Evolutionary conservation across 2,329 filamentous ascomycete genomes (phyloP), one percentile per base, ranked within the genome.

Genomic region (Ophiobolus disseminans): DNA sequence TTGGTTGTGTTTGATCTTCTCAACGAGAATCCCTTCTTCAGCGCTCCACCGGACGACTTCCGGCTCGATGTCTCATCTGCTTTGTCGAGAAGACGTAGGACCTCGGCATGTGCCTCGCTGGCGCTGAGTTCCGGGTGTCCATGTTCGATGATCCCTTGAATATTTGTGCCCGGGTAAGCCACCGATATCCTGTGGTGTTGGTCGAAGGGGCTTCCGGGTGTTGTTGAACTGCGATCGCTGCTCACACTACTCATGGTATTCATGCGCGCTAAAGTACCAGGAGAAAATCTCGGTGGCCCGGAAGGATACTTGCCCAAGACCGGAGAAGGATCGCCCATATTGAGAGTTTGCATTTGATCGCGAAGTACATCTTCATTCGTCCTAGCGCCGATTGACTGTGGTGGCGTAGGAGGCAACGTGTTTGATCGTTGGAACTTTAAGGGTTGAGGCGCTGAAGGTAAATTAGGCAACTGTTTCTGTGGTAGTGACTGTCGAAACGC

Each of bases 21-120:
- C 3, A 57, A 19, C 1, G 42, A 50, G 21, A 61, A 57, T 8
- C 55, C 47, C 30, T 55, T 57, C 35, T 50, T 53, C 3, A 40
- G 43, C n/a, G 45, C 42, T 16, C 37, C 26, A 19, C 53, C 28
- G 4, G 48, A 36, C 8, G 38, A 21, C 30, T 54, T 60, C 20
- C 26, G 44, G 7, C 26, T 48, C 14, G 48, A 41, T 6, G 26
- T 32, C 16, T 44, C 44, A 5, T 53, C 28, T 23, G 47, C 37
- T 16, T 51, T 40, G 14, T 52, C 35, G 9, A 59, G 31, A 30
- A 41, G 49, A 4, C 44, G 55, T 38, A 41, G 6, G 14, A 59
- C 50, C 25, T 61, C 58, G 8, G 42, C 47, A 22, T 50, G 55
- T 3, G 58, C 58, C 32, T 59, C 44, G 20, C 47, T 16, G 9